Evolutionary conservation across 768 basidiomycete species (phyloP), one percentile per base, ranked within the genome.

Genomic region (Lyophyllum shimeji): DNA sequence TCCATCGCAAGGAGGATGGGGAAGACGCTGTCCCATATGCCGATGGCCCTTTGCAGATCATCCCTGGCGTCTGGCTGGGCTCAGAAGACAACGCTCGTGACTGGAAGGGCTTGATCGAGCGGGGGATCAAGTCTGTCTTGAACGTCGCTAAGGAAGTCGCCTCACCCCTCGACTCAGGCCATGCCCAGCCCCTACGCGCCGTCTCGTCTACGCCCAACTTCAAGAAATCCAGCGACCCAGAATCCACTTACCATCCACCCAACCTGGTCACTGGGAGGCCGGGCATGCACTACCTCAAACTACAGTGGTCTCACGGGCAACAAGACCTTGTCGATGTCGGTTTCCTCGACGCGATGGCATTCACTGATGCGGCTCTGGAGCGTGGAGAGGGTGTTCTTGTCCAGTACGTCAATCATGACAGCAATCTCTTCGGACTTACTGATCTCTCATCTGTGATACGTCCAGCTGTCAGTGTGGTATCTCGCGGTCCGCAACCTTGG

Each of bases 271-370:
- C 76, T 47, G 91, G 89, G 52, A 80, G 90, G 60, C 91, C 93
- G 0, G 79, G 78, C 17, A 84, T 94, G 80, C 84, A 93, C 70
- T 95, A 95, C 67, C 86, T 93, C 71, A 93, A 93, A 69, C 82
- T 95, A 24, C 81, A 82, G 50, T 96, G 94, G 95, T 94, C 92
- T 21, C 94, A 96, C 67, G 94, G 94, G n/a, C 91, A 95, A 72
- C 81, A 89, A 53, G 89, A 96, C 68, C 83, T 96, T 37, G 91
- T 93, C 61, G 71, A 83, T 2, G 73, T 82, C 39, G 93, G 92
- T 46, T 93, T 95, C 71, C 83, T 84, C 49, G 80, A 76, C 7
- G 94, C 88, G 5, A 92, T 95, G 84, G 70, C 80, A 18, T 95
- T 94, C 59, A 81, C 89, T 55, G 93, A 95, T 68, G 81, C 83